Evolutionary conservation across 768 basidiomycete genomes (phyloP), one percentile per base, ranked within the genome.

Genomic region (Mycena metata): DNA sequence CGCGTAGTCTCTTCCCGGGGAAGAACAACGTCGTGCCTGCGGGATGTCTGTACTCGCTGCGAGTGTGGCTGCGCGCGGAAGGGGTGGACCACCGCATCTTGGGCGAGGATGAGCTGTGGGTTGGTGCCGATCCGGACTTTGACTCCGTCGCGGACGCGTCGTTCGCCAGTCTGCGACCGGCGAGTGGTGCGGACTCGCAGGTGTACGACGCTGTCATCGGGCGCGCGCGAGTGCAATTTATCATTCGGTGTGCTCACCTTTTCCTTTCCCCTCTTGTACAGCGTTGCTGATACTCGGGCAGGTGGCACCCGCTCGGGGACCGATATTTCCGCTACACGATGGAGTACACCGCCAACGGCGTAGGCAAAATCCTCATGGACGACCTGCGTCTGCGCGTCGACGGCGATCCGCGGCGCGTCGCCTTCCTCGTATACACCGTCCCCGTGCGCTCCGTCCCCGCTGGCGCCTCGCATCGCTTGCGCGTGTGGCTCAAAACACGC

Each of bases 81-180:
- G 83, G 80, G n/a, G 77, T 88, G 42, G 88, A 91, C 63, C 91
- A 90, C 67, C 85, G 89, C 41, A 62, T 91, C 49, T 91, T 92
- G 71, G 84, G 84, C 41, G 88, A 88, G 21, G 88, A 90, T 70
- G 88, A 90, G 30, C 73, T 91, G 30, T 91, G 89, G 89, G 78
- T 91, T 15, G 90, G 88, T 19, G 87, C 82, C 73, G 89, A 92
- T 73, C 88, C 88, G 6, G 89, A 91, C 72, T 91, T 92, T 74
- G 76, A 79, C 49, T 79, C 85, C 2, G 86, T 92, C 47, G 78
- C 80, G 21, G 85, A 90, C 50, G 89, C 87, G 12, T 85, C 86
- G 2, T 88, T 89, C 72, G 87, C 89, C 45, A 76, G 83, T 39
- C 76, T 87, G 66, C 86, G 82, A 43, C 43, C 26, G 24, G 57